Base-by-base conservation (phyloP, 176 grass and related monocot genomes). In the Juncus effusus region DNA sequence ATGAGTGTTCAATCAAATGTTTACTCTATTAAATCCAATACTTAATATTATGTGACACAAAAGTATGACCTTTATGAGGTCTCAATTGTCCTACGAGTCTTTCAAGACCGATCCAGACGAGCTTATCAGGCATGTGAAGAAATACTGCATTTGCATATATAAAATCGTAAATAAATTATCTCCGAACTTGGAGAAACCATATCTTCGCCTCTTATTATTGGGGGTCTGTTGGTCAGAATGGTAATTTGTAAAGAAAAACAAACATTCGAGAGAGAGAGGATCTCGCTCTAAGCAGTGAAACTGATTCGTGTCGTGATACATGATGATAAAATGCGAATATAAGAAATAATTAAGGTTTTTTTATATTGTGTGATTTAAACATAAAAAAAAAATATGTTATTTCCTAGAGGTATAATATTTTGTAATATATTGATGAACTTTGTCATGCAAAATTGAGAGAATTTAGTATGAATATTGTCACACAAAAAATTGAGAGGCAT, bases 101-200 rank as follows among this genome's bases (percentile, higher is more conserved):
- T 58, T 80, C 67, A 10, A 80, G 13, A 10, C 77, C 77, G 3
- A 59, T 15, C 77, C 77, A 73, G 16, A 80, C 77, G 10, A 80
- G 67, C n/a, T 71, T 9, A 16, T 80, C 77, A 5, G 56, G 66
- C 38, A 80, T 57, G 51, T 80, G 77, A 7, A 80, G 77, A 53
- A 80, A 80, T 12, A 80, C 77, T 3, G 77, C 77, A n/a, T 66
- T 80, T 5, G 77, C 77, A 50, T 80, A 80, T 40, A 80, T 73
- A 4, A 73, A 66, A 65, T 80, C 77, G 13, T 80, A 80, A 13
- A 37, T 63, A 63, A 40, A 16, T 41, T 61, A 51, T 62, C 52
- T 10, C 77, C 77, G 13, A 80, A 73, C 6, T 65, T 54, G 51
- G 15, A 44, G 40, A 80, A 64, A 11, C 64, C 68, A 80, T 80